These are phyloP conservation scores for Ophiocordyceps camponoti-rufipedis DNA, from an alignment of 2,329 filamentous ascomycete species.

Conservation along the genomic window DNA sequence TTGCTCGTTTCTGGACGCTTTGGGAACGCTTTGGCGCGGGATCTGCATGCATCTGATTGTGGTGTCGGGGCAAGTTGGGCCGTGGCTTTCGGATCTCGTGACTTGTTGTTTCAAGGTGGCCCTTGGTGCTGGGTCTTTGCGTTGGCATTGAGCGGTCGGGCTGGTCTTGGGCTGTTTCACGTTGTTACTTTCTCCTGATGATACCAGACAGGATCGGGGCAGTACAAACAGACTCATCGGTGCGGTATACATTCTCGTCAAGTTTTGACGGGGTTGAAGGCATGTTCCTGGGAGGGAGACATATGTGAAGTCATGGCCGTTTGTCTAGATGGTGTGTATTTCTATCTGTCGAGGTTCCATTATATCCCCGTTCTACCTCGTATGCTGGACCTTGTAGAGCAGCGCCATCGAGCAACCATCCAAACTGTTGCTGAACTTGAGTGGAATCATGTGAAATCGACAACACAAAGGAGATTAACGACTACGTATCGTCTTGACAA, in stretches of 20 bases:
- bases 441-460: too few relatives aligned
- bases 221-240: background rate
- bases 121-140: background rate
- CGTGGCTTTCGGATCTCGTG: background rate
- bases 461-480: too few relatives aligned
- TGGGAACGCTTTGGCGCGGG: background rate
- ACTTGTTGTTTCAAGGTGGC: constrained; percentile 3
- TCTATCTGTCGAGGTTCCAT: too few relatives aligned
- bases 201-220: constrained; percentile 13
- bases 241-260: background rate
- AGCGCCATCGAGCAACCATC: too few relatives aligned
- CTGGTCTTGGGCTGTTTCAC: background rate
- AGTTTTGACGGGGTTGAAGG: background rate
- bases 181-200: constrained; percentile 4
- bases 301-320: too few relatives aligned
- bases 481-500: background rate
- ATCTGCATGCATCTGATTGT: background rate
- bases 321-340: too few relatives aligned
- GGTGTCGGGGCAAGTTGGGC: background rate
- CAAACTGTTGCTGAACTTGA: too few relatives aligned
- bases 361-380: too few relatives aligned
- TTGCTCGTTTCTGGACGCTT: background rate
- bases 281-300: too few relatives aligned
- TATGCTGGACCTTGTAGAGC: too few relatives aligned
- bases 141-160: background rate